Conservation (phyloP, 1,284 basidiomycete species). For the Pascua guehoae region DNA sequence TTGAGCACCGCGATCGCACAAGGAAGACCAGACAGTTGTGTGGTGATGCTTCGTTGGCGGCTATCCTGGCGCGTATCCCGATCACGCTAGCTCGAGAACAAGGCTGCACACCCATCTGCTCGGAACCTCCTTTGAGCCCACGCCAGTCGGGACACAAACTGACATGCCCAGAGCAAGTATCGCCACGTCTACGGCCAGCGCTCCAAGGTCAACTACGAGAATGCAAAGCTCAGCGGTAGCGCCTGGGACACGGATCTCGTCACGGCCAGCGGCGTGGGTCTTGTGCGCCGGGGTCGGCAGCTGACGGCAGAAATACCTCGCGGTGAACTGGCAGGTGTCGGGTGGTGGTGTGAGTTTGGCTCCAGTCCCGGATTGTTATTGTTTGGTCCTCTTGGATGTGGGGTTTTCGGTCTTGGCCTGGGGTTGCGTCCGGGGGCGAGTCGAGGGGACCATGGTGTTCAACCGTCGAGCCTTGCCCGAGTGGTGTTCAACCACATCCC, state of each 20-base stretch:
- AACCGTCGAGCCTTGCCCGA: no score
- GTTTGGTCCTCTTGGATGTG: no score
- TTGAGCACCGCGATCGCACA: not conserved
- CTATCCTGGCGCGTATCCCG: not conserved
- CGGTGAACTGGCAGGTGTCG: constrained; percentile 88
- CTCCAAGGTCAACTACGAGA: constrained; percentile 80
- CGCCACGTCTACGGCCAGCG: constrained; percentile 83
- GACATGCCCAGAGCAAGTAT: constrained; percentile 54
- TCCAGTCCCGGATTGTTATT: not conserved
- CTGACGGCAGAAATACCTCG: constrained; percentile 35
- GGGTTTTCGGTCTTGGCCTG: no score
- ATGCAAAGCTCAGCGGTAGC: constrained; percentile 80
- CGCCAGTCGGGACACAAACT: not conserved
- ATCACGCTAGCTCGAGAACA: not conserved
- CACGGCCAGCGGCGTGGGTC: constrained; percentile 71
- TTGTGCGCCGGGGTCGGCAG: not conserved
- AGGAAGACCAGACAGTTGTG: not conserved
- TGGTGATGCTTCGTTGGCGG: not conserved
- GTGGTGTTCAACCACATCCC: no score
- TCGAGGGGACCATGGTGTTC: no score
- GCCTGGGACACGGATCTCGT: constrained; percentile 97
- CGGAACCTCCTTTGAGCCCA: not conserved
- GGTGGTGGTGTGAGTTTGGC: constrained; percentile 66
- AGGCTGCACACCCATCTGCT: not conserved
- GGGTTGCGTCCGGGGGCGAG: no score